phyloP scores from a whole-genome alignment of 2,329 filamentous ascomycete genomes.

The Penicillium oxalicum region DNA sequence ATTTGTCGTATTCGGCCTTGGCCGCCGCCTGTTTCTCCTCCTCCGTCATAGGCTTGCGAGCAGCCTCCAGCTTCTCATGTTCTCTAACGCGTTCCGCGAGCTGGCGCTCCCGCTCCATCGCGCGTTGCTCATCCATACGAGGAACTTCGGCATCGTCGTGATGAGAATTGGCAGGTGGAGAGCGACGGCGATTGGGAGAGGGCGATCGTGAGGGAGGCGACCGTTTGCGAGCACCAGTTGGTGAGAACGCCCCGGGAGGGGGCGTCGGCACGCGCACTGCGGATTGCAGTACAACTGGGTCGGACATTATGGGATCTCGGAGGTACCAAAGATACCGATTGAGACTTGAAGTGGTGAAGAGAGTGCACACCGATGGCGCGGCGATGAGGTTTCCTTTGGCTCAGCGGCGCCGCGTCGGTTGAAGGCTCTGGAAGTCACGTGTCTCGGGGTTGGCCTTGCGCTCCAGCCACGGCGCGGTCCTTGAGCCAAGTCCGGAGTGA shows the following conservation, averaged over 20 bases:
- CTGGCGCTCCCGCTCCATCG: conserved; percentile 46
- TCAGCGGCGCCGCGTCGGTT: conserved; percentile 7
- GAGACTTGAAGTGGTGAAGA: conserved; percentile 1
- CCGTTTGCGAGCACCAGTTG: conserved; percentile 50
- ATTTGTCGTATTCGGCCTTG: conserved; percentile 88
- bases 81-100: conserved; percentile 50
- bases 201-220: conserved; percentile 51
- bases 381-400: conserved; percentile 5
- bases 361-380: conserved; percentile 5
- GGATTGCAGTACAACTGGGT: conserved; percentile 46
- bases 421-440: conserved; percentile 15
- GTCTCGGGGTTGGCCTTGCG: conserved; percentile 12
- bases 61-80: conserved; percentile 43
- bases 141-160: conserved; percentile 38
- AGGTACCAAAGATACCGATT: conserved; percentile 3
- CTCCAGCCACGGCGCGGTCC: conserved; percentile 6
- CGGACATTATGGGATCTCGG: conserved; percentile 33
- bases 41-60: conserved; percentile 55
- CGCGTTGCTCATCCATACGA: conserved; percentile 46
- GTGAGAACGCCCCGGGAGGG: conserved; percentile 44
- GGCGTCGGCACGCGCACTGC: conserved; percentile 57
- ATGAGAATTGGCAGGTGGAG: conserved; percentile 36
- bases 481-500: neutral
- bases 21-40: conserved; percentile 82
- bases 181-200: conserved; percentile 47